These are phyloP conservation scores for Aspergillus carbonarius DNA, from an alignment of 2,329 filamentous ascomycete species.

Conservation along the genomic window DNA sequence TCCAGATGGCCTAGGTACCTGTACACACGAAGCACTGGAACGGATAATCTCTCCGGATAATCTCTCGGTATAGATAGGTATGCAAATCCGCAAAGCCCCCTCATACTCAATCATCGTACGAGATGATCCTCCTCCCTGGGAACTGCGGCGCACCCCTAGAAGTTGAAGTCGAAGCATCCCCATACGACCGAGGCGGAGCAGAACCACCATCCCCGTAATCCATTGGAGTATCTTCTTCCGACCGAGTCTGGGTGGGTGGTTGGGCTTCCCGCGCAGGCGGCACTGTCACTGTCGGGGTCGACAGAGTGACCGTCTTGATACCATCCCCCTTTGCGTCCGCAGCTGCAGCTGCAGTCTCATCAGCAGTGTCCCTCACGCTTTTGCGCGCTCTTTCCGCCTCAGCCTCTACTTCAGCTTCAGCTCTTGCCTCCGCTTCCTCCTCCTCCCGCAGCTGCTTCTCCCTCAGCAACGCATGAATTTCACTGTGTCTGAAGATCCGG, in stretches of 20 bases:
- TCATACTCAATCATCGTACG: slow-evolving; percentile 41
- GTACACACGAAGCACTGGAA: neutral
- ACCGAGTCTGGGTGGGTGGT: neutral
- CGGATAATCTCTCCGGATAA: too few relatives aligned
- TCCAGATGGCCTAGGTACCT: neutral
- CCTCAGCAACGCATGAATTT: slow-evolving; percentile 70
- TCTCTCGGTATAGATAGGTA: too few relatives aligned
- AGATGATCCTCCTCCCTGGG: slow-evolving; percentile 35
- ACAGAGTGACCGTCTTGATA: neutral
- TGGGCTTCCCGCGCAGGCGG: neutral
- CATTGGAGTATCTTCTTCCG: slow-evolving; percentile 36
- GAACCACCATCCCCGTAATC: slow-evolving; percentile 43
- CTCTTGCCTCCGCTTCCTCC: slow-evolving; percentile 20
- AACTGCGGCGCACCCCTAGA: slow-evolving; percentile 14
- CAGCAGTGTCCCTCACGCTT: neutral
- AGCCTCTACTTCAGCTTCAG: neutral
- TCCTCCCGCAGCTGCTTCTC: slow-evolving; percentile 41
- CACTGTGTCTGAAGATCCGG: slow-evolving; percentile 83
- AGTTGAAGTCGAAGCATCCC: neutral
- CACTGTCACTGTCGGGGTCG: neutral
- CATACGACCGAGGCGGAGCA: neutral
- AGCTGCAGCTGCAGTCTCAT: neutral
- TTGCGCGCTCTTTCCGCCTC: neutral
- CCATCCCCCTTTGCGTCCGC: neutral
- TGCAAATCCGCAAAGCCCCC: slow-evolving; percentile 4